Conservation (phyloP, 2,329 filamentous ascomycete species). For the Hymenoscyphus scutula region DNA sequence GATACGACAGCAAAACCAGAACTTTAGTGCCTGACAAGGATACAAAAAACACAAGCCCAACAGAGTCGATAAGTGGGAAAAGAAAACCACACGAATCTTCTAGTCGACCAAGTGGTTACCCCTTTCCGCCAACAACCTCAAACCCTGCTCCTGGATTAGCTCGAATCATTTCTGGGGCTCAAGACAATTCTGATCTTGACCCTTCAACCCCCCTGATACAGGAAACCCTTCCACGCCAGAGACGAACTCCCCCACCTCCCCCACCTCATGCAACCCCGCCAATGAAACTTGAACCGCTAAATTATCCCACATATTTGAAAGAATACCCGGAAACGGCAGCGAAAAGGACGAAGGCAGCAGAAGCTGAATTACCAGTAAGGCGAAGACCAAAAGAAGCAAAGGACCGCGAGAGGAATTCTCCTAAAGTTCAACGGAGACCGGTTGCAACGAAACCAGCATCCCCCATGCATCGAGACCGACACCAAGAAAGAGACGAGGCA, state of each 20-base stretch:
- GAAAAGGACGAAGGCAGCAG: conserved; percentile 26
- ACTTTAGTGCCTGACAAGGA: conserved; percentile 30
- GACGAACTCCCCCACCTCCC: conserved; percentile 34
- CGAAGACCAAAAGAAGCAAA: conserved; percentile 26
- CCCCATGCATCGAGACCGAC: conserved; percentile 32
- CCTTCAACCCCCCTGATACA: conserved; percentile 19
- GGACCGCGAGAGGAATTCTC: conserved; percentile 13
- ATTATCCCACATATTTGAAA: conserved; percentile 38
- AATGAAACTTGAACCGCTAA: conserved; percentile 39
- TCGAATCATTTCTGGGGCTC: conserved; percentile 26
- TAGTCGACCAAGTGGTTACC: conserved; percentile 33
- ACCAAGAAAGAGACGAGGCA: conserved; percentile 28
- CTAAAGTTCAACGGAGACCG: conserved; percentile 35
- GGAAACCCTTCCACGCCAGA: conserved; percentile 27
- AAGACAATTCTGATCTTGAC: conserved; percentile 31
- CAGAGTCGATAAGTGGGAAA: conserved; percentile 30
- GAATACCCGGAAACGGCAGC: conserved; percentile 37
- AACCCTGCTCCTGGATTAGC: conserved; percentile 30
- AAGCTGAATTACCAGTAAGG: conserved; percentile 34
- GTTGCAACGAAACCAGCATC: conserved; percentile 36
- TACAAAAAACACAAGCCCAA: conserved; percentile 23
- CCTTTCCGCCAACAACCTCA: conserved; percentile 34
- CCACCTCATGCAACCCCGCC: conserved; percentile 27
- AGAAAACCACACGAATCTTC: conserved; percentile 23
- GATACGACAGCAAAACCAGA: conserved; percentile 36